A percentile compares a stretch with the other conserved stretches of the same genome.
These are phyloP conservation scores for Penicillium psychrofluorescens DNA, from an alignment of 495 filamentous ascomycete genomes.

Conservation along the genomic window DNA sequence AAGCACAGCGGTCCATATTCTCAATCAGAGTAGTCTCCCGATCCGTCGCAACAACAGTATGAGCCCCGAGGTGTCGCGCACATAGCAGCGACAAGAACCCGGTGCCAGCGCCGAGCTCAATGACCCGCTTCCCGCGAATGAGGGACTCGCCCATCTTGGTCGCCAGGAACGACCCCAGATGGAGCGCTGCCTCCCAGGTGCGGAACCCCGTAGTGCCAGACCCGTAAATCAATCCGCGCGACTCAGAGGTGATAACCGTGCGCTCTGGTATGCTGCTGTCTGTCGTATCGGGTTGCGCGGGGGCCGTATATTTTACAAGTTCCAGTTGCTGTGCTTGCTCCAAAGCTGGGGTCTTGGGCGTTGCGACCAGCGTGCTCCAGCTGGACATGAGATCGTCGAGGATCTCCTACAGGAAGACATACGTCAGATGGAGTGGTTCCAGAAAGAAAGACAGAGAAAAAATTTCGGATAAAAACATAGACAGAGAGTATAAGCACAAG, in stretches of 20 bases:
- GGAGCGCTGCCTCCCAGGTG: constrained; percentile 92
- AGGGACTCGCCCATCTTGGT: constrained; percentile 28
- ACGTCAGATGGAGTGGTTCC: constrained; percentile 1
- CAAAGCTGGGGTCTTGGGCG: constrained; percentile 51
- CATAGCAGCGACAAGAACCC: constrained; percentile 80
- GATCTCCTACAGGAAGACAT: constrained; percentile 51
- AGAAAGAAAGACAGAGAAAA: neutral
- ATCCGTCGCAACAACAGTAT: constrained; percentile 66
- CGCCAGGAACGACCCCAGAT: constrained; percentile 68
- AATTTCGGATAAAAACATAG: too few relatives aligned
- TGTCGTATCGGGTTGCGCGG: constrained; percentile 19
- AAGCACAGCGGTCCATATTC: constrained; percentile 58
- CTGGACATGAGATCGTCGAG: constrained; percentile 61
- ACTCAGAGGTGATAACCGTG: constrained; percentile 48
- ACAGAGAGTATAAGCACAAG: too few relatives aligned
- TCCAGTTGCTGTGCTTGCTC: constrained; percentile 65
- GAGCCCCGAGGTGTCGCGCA: constrained; percentile 61
- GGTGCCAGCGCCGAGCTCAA: constrained; percentile 89
- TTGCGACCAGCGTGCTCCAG: constrained; percentile 51
- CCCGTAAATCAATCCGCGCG: constrained; percentile 63
- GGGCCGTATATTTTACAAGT: constrained; percentile 63
- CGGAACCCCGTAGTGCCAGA: constrained; percentile 77
- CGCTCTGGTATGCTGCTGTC: constrained; percentile 30
- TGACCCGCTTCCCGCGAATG: constrained; percentile 51
- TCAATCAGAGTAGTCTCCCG: constrained; percentile 68